Conservation (phyloP, 768 basidiomycete species). For the Amanita subjunquillea region DNA sequence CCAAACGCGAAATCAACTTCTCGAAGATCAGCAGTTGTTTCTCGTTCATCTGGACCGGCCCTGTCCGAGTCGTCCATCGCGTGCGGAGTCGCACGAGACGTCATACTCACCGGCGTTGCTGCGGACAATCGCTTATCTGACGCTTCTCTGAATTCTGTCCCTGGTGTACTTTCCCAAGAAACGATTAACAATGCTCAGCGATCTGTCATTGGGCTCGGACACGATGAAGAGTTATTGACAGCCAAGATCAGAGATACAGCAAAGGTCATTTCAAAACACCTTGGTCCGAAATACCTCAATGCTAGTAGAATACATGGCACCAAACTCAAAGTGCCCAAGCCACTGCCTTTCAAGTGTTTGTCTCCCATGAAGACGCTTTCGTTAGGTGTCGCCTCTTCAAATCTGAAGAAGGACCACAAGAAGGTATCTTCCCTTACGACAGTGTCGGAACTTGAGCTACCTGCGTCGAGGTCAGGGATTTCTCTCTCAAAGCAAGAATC, state of each 20-base stretch:
- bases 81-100: not conserved
- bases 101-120: not conserved
- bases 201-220: not conserved
- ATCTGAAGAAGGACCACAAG: not conserved
- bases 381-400: not conserved
- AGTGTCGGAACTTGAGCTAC: not conserved
- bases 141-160: not conserved
- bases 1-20: not conserved
- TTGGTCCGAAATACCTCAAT: not conserved
- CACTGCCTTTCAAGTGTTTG: not conserved
- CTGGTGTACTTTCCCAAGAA: not conserved
- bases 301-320: not conserved
- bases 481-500: not conserved
- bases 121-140: not conserved
- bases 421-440: not conserved
- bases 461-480: not conserved
- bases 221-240: not conserved
- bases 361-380: not conserved
- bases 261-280: not conserved
- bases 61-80: not conserved
- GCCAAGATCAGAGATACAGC: not conserved
- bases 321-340: not conserved
- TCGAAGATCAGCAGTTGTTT: not conserved
- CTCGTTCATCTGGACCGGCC: not conserved
- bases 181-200: not conserved